A percentile compares a stretch with the other conserved stretches of the same genome.
These are phyloP conservation scores for Penicillium brevicompactum DNA, from an alignment of 2,329 filamentous ascomycete genomes.

Conservation along the genomic window DNA sequence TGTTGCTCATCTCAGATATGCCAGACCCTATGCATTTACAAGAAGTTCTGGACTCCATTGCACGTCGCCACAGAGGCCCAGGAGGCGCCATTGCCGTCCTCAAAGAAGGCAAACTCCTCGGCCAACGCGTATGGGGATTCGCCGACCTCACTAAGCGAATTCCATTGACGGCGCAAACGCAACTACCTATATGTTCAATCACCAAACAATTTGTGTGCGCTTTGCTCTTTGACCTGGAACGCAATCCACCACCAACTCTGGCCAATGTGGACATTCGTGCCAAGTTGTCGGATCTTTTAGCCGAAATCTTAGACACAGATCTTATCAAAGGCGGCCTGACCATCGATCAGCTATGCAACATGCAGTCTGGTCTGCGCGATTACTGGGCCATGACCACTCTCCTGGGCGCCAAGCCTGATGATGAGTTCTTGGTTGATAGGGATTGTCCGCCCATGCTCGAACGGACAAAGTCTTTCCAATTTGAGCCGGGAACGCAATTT, in stretches of 20 bases:
- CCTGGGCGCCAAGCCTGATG: slow-evolving; percentile 46
- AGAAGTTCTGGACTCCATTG: slow-evolving; percentile 19
- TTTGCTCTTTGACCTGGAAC: slow-evolving; percentile 38
- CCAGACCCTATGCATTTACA: slow-evolving; percentile 10
- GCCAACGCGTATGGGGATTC: slow-evolving; percentile 47
- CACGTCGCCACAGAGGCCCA: slow-evolving; percentile 38
- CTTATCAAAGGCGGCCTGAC: slow-evolving; percentile 34
- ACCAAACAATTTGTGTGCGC: slow-evolving; percentile 50
- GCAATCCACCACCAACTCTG: slow-evolving; percentile 35
- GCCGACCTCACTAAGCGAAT: slow-evolving; percentile 45
- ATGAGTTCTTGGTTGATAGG: slow-evolving; percentile 39
- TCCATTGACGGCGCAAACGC: slow-evolving; percentile 38
- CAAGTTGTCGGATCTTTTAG: slow-evolving; percentile 33
- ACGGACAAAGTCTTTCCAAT: slow-evolving; percentile 43
- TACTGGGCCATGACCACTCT: slow-evolving; percentile 50
- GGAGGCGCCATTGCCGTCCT: slow-evolving; percentile 48
- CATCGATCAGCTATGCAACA: slow-evolving; percentile 43
- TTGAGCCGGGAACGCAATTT: slow-evolving; percentile 46
- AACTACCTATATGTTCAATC: slow-evolving; percentile 52
- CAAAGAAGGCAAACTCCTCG: slow-evolving; percentile 45
- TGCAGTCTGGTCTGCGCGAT: slow-evolving; percentile 49
- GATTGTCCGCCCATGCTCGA: slow-evolving; percentile 32
- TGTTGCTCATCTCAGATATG: slow-evolving; percentile 5
- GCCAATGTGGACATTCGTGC: slow-evolving; percentile 26
- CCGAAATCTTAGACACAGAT: slow-evolving; percentile 27